phyloP scores from a whole-genome alignment of 2,329 filamentous ascomycete genomes.

The Neonectria punicea region DNA sequence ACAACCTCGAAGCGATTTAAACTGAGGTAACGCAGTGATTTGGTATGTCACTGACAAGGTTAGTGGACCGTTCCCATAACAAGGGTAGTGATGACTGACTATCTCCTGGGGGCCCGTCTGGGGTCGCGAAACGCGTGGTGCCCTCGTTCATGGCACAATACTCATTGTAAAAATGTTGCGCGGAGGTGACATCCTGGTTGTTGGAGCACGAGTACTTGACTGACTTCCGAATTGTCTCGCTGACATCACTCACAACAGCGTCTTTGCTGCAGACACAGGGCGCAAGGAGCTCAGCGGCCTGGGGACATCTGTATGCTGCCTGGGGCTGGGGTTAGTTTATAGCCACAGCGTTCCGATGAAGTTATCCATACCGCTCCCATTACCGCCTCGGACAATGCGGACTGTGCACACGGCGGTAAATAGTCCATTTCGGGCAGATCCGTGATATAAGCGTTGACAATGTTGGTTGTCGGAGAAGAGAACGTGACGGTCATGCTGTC shows the following conservation, averaged over 20 bases:
- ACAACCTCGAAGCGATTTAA: slow-evolving; percentile 55
- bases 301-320: slow-evolving; percentile 47
- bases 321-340: slow-evolving; percentile 19
- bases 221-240: slow-evolving; percentile 54
- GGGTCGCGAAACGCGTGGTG: slow-evolving; percentile 59
- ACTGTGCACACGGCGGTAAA: slow-evolving; percentile 51
- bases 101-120: slow-evolving; percentile 60
- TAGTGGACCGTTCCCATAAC: not conserved
- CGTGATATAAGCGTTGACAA: slow-evolving; percentile 60
- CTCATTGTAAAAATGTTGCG: slow-evolving; percentile 60
- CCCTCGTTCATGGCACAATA: slow-evolving; percentile 63
- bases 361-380: slow-evolving; percentile 40
- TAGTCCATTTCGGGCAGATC: slow-evolving; percentile 57
- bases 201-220: slow-evolving; percentile 59
- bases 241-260: slow-evolving; percentile 57
- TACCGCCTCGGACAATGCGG: slow-evolving; percentile 45
- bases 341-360: not conserved
- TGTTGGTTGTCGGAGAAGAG: slow-evolving; percentile 52
- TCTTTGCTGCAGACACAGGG: slow-evolving; percentile 64
- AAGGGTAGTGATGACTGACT: slow-evolving; percentile 49
- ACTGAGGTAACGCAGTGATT: slow-evolving; percentile 62
- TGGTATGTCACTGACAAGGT: slow-evolving; percentile 60
- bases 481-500: slow-evolving; percentile 49
- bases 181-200: slow-evolving; percentile 58
- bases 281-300: slow-evolving; percentile 54